Evolutionary conservation across 2,329 filamentous ascomycete species (phyloP), one percentile per base, ranked within the genome.

Genomic region (Camillea tinctor): DNA sequence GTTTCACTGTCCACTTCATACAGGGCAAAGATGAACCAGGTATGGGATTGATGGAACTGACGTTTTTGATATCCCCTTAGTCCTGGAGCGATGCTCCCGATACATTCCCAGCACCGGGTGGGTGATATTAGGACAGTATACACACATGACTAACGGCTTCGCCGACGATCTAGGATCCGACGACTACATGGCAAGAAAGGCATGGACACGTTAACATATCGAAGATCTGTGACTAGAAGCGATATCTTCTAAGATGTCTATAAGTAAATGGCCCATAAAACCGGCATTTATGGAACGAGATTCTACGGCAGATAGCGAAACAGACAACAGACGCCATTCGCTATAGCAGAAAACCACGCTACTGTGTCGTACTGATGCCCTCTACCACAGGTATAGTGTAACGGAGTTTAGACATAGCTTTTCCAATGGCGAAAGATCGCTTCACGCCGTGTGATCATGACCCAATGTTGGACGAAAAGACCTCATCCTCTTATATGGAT

Each of bases 341-440:
- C 62, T 59, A 52, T 56, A 30, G 53, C 56, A 56, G 52, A 26
- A 26, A 36, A 52, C 54, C 36, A 15, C 36, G 36, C 36, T 17
- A n/a, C 36, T 44, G n/a, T 11, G 36, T 15, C 50, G 58, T 52
- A 54, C 60, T 62, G 55, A 59, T 52, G 64, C 63, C 61, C 57
- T 44, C 58, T 58, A 59, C 54, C 54, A 55, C 26, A n/a, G 50
- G 44, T 44, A 15, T 44, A 44, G 36, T 44, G 36, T 44, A 44
- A 44, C 36, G 36, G 36, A 15, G 17, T 44, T 40, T 44, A 15
- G 36, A n/a, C 13, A 44, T n/a, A 44, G 36, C 36, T n/a, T 2
- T 44, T 2, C 17, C 36, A 44, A 44, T n/a, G 36, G 17, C 13
- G 36, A n/a, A 17, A 44, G 36, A 44, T 6, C 6, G 2, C 36